Evolutionary conservation across 108 stramenopile species (phyloP).

Genomic region (Nannochloropsis gaditana): DNA sequence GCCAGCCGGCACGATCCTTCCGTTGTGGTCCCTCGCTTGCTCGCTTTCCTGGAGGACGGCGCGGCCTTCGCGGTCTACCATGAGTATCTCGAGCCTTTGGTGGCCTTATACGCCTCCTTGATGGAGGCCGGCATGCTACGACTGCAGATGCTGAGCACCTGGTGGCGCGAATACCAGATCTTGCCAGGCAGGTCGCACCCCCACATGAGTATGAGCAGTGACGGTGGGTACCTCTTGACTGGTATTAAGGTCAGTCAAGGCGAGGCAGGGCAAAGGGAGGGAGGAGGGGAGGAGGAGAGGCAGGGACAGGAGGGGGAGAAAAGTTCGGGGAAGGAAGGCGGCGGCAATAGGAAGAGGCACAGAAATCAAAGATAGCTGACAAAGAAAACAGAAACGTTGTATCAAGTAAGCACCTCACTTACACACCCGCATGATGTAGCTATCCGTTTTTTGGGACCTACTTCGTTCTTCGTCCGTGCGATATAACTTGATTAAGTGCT

Average conservation of each 20-base stretch:
- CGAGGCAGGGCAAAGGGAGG: background rate
- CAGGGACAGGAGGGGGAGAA: background rate
- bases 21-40: background rate
- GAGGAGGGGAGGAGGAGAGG: background rate
- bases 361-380: background rate
- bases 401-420: too few relatives aligned
- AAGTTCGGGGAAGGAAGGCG: background rate
- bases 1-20: background rate
- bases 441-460: too few relatives aligned
- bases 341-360: background rate
- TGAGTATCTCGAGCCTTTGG: background rate
- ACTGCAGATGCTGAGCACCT: background rate
- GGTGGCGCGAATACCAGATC: conserved; percentile 7
- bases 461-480: too few relatives aligned
- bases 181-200: background rate
- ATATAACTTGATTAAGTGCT: too few relatives aligned
- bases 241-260: background rate
- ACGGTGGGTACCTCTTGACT: conserved; percentile 15
- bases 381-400: too few relatives aligned
- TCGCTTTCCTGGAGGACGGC: background rate
- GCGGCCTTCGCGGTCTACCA: background rate
- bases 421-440: too few relatives aligned
- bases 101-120: background rate
- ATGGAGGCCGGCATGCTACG: background rate
- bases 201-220: background rate